Evolutionary conservation across 352 stramenopile genomes (phyloP).

Genomic region (Halophytophthora polymorphica): DNA sequence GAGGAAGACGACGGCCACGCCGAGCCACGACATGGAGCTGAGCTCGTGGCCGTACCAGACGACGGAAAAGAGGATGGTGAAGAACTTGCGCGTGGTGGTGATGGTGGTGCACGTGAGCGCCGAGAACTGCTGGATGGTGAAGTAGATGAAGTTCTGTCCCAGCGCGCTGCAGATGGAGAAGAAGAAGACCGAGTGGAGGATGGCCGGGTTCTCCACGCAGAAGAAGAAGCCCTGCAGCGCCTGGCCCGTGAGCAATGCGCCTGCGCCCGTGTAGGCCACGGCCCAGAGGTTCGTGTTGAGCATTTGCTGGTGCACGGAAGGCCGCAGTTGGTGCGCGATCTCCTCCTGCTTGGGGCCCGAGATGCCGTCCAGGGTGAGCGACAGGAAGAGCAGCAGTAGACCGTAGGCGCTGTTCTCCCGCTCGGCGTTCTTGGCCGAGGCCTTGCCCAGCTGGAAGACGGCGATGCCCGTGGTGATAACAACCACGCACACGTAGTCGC

Average conservation of each 20-base stretch:
- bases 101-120: conserved; percentile 98
- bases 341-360: conserved; percentile 96
- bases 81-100: conserved; percentile 99
- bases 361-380: conserved; percentile 94
- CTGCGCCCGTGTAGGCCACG: conserved; percentile 79
- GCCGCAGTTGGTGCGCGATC: conserved; percentile 67
- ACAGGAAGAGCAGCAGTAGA: conserved; percentile 87
- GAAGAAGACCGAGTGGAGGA: conserved; percentile 86
- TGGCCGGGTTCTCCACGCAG: conserved; percentile 79
- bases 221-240: conserved; percentile 69
- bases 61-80: conserved; percentile 98
- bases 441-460: conserved; percentile 88
- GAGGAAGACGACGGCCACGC: conserved; percentile 89
- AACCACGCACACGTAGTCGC: conserved; percentile 89
- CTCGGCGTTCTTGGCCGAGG: conserved; percentile 59
- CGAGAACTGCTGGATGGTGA: conserved; percentile 97
- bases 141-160: conserved; percentile 99
- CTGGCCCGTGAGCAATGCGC: conserved; percentile 73
- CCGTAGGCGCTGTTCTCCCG: conserved; percentile 91
- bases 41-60: conserved; percentile 95
- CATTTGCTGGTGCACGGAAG: conserved; percentile 89
- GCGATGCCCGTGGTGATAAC: conserved; percentile 90
- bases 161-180: conserved; percentile 95
- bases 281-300: conserved; percentile 90
- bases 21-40: conserved; percentile 88